Evolutionary conservation across 306 rosid genomes (phyloP).

Genomic region (Hylodesmum podocarpum): DNA sequence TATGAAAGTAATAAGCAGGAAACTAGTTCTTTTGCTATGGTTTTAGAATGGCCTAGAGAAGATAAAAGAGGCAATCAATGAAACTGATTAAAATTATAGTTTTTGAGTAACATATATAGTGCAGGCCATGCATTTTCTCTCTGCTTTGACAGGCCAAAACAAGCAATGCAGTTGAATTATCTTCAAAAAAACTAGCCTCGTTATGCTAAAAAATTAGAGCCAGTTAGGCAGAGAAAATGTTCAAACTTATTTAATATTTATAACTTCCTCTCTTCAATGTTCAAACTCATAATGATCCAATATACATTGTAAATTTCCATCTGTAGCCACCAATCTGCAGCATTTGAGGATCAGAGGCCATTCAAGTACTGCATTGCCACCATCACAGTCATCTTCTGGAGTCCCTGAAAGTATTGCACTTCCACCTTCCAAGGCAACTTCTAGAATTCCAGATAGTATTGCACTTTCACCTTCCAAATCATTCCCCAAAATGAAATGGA

Average conservation of each 20-base stretch:
- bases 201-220: neutral
- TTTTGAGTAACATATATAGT: neutral
- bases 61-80: neutral
- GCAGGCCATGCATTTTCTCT: neutral
- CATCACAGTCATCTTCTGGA: conserved; percentile 12
- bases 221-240: neutral
- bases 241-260: neutral
- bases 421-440: conserved; percentile 41
- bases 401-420: conserved; percentile 28
- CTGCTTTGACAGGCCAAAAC: neutral
- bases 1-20: neutral
- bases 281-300: neutral
- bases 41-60: neutral
- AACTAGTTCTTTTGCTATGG: neutral
- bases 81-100: neutral
- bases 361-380: conserved; percentile 49
- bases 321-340: conserved; percentile 36
- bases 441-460: conserved; percentile 13
- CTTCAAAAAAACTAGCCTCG: neutral
- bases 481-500: conserved; percentile 49
- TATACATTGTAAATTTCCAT: neutral
- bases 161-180: neutral
- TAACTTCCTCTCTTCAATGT: neutral
- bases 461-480: conserved; percentile 24
- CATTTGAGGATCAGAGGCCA: conserved; percentile 30